Base-by-base conservation (phyloP, 2,329 filamentous ascomycete genomes). In the Ascochyta lentis region DNA sequence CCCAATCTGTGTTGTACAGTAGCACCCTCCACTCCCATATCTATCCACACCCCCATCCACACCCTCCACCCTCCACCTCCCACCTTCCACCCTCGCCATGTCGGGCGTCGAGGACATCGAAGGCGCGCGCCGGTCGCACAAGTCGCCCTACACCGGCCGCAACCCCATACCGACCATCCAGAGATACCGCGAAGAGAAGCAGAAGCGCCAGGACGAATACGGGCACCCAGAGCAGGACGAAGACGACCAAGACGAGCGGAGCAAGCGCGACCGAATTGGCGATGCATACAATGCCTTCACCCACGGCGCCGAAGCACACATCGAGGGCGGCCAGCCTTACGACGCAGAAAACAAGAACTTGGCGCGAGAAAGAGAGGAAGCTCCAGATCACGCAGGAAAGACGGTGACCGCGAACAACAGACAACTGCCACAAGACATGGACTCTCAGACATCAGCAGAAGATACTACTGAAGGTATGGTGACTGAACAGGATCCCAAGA, bases 161-260 rank as follows among this genome's bases (percentile, higher is more conserved):
- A 74, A 80, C 49, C 75, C 76, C 19, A 78, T 81, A 33, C 80
- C 80, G 3, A 81, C 79, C 6, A 75, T 82, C 27, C 71, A 77
- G 44, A 74, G 73, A 49, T 82, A 81, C 56, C 75, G 76, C 29
- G 71, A 81, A 56, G 79, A 80, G 64, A 79, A 81, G 66, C 68
- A 78, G 43, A 67, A 74, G 15, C 74, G 79, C 23, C 68, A 75
- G 38, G 76, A 75, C 16, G 60, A 73, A 26, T 69, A 70, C 51
- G 68, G 66, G 13, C 33, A 60, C n/a, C 31, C 64, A 43, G 63
- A 69, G 2, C 59, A 61, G 7, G 63, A 66, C 13, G 60, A 58
- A 22, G 54, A 65, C 12, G 26, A 45, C 7, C 41, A 41, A 37
- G 70, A 72, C 23, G 71, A 71, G 7, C 66, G 68, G 13, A 72